phyloP scores from a whole-genome alignment of 2,329 filamentous ascomycete species.

The Fusarium proliferatum region DNA sequence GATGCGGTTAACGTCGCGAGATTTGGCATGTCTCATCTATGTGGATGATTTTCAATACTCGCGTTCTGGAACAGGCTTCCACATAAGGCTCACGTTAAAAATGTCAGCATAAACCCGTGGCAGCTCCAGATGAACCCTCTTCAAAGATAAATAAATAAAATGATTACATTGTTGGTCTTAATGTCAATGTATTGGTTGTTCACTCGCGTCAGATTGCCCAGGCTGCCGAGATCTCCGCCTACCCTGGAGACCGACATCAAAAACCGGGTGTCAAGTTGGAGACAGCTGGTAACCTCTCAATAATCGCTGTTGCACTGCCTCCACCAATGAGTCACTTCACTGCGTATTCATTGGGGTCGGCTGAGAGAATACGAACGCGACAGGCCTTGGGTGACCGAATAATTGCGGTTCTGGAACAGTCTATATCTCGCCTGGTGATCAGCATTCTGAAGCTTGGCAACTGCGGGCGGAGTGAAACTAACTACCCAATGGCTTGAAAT shows the following conservation, averaged over 20 bases:
- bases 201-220: neutral
- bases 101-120: neutral
- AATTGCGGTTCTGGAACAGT: conserved; percentile 13
- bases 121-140: neutral
- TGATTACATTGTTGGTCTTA: neutral
- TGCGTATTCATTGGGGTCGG: neutral
- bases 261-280: neutral
- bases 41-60: neutral
- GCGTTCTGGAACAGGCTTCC: neutral
- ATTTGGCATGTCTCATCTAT: neutral
- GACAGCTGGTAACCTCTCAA: neutral
- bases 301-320: neutral
- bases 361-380: conserved; percentile 12
- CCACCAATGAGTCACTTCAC: neutral
- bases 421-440: neutral
- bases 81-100: neutral
- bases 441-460: neutral
- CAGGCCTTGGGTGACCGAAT: neutral
- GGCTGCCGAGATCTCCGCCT: neutral
- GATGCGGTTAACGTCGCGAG: neutral
- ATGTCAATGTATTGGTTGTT: neutral
- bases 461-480: neutral
- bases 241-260: neutral
- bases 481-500: neutral
- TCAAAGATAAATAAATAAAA: neutral